phyloP scores from a whole-genome alignment of 2,329 filamentous ascomycete genomes.

The Aphanoascus verrucosus region DNA sequence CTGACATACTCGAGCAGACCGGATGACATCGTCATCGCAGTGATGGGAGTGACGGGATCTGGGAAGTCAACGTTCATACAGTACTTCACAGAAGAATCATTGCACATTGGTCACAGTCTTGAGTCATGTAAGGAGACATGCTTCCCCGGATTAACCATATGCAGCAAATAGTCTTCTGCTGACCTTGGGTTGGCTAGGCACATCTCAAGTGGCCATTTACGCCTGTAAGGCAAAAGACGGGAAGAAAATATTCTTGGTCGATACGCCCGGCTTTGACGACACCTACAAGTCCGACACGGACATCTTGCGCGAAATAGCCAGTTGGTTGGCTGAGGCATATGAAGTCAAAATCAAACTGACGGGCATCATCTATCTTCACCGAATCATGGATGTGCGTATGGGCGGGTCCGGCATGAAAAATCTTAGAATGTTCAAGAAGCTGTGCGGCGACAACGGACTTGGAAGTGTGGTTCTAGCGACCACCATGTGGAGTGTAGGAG shows the following conservation, averaged over 20 bases:
- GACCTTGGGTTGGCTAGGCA: too few species aligned
- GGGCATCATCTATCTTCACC: constrained; percentile 16
- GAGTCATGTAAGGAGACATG: not conserved
- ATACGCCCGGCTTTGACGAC: constrained; percentile 38
- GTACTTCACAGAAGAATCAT: constrained; percentile 3
- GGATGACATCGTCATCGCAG: constrained; percentile 23
- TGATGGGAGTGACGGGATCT: constrained; percentile 35
- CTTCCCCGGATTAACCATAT: too few species aligned
- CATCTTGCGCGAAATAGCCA: constrained; percentile 27
- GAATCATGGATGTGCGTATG: constrained; percentile 12
- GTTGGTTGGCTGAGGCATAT: constrained; percentile 23
- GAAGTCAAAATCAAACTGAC: not conserved
- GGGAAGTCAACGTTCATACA: constrained; percentile 34
- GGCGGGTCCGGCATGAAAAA: constrained; percentile 20
- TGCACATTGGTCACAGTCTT: not conserved
- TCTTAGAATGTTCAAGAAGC: constrained; percentile 25
- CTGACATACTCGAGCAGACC: not conserved
- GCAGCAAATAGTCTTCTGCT: too few species aligned
- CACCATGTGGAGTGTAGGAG: not conserved
- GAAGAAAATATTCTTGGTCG: constrained; percentile 22
- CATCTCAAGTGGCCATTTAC: too few species aligned
- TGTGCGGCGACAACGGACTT: not conserved
- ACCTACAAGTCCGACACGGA: constrained; percentile 28
- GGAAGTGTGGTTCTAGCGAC: not conserved
- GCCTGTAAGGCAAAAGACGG: too few species aligned